Percentiles rank a stretch among this genome's conserved stretches.
phyloP scores from a whole-genome alignment of 352 stramenopile species.

The Hyaloperonospora arabidopsidis region DNA sequence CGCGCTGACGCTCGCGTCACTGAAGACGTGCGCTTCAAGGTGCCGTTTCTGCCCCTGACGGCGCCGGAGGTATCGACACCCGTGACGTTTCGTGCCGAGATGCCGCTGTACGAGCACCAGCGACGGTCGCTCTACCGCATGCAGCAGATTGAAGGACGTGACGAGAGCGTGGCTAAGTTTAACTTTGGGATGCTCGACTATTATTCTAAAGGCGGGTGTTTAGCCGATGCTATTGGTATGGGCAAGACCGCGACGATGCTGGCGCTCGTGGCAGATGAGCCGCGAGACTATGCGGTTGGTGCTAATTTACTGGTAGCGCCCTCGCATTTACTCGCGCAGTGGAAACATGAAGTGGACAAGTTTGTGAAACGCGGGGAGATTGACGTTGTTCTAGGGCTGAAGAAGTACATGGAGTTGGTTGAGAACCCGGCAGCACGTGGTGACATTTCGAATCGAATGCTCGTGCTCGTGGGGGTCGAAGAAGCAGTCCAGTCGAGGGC shows the following conservation, averaged over 20 bases:
- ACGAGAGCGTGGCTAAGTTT: slow-evolving; percentile 54
- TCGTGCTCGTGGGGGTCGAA: slow-evolving; percentile 75
- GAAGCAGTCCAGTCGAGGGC: slow-evolving; percentile 56
- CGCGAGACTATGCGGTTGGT: slow-evolving; percentile 35
- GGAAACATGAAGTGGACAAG: slow-evolving; percentile 72
- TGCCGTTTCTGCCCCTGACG: slow-evolving; percentile 74
- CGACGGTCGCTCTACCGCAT: slow-evolving; percentile 79
- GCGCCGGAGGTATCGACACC: slow-evolving; percentile 60
- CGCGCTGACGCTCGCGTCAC: slow-evolving; percentile 22
- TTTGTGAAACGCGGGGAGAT: slow-evolving; percentile 61
- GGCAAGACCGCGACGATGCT: slow-evolving; percentile 82
- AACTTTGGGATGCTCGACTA: slow-evolving; percentile 75
- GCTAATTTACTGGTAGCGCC: slow-evolving; percentile 71
- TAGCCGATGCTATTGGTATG: slow-evolving; percentile 78
- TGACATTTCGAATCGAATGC: slow-evolving; percentile 63
- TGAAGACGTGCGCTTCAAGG: slow-evolving; percentile 72
- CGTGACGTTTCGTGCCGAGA: slow-evolving; percentile 29
- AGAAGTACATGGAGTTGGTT: slow-evolving; percentile 43
- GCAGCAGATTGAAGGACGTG: slow-evolving; percentile 67
- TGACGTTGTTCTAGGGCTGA: slow-evolving; percentile 60
- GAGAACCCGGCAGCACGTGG: slow-evolving; percentile 20
- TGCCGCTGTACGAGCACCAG: slow-evolving; percentile 75
- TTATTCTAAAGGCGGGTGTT: slow-evolving; percentile 56
- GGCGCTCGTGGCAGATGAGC: slow-evolving; percentile 58
- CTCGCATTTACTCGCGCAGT: slow-evolving; percentile 74